These are phyloP conservation scores for Ustilago curta DNA, from an alignment of 1,284 basidiomycete species.

Conservation along the genomic window DNA sequence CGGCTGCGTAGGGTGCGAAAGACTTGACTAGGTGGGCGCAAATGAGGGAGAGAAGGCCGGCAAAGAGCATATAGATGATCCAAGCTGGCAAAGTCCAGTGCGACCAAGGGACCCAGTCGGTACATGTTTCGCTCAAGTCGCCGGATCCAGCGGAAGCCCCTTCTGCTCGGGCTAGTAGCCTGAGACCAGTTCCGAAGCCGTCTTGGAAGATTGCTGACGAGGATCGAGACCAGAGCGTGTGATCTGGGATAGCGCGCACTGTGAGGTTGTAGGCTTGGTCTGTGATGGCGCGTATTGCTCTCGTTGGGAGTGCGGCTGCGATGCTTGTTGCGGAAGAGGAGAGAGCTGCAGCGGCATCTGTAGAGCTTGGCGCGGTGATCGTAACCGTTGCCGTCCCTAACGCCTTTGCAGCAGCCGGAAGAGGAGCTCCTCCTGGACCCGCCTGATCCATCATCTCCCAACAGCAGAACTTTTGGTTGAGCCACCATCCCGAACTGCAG, in stretches of 20 bases:
- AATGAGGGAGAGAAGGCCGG: constrained; percentile 71
- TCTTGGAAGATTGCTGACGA: constrained; percentile 74
- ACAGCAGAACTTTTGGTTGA: constrained; percentile 97
- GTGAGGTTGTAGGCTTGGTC: constrained; percentile 32
- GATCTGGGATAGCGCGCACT: constrained; percentile 22
- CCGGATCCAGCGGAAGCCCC: constrained; percentile 12
- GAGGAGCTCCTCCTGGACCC: constrained; percentile 59
- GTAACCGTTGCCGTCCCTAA: constrained; percentile 41
- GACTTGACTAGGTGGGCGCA: constrained; percentile 86
- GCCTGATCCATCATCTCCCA: constrained; percentile 76
- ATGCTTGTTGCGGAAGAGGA: constrained; percentile 13
- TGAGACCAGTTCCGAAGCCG: constrained; percentile 56
- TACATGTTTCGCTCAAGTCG: constrained; percentile 77
- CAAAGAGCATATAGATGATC: constrained; percentile 87
- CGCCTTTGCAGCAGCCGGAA: constrained; percentile 46
- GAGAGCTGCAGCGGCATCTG: constrained; percentile 6
- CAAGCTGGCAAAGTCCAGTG: constrained; percentile 79
- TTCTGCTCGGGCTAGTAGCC: constrained; percentile 27
- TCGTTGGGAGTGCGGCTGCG: neutral
- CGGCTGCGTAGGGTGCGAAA: constrained; percentile 94
- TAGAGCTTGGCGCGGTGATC: constrained; percentile 16
- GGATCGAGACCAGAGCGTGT: constrained; percentile 29
- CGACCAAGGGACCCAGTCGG: constrained; percentile 95
- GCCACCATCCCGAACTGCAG: constrained; percentile 97
- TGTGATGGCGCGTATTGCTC: neutral